These are phyloP conservation scores for Primulina huaijiensis DNA, from an alignment of 257 asterid genomes.

Conservation along the genomic window DNA sequence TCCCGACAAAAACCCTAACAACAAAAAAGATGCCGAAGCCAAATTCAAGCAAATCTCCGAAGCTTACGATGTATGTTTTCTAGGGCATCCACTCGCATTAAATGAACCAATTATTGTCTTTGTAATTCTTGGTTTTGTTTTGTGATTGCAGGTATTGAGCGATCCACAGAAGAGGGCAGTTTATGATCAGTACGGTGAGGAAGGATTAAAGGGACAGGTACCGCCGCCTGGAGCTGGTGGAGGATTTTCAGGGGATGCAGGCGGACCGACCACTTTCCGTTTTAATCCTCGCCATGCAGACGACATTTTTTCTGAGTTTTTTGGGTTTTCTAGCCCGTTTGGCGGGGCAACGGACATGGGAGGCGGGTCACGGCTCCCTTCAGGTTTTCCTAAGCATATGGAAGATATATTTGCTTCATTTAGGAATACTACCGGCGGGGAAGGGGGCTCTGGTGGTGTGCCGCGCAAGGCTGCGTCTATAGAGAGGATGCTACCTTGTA, in stretches of 20 bases:
- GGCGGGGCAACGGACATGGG: slow-evolving; percentile 36
- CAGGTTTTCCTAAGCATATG: slow-evolving; percentile 23
- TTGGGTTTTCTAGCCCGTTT: slow-evolving; percentile 35
- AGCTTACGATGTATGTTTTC: slow-evolving; percentile 20
- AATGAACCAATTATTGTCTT: background rate
- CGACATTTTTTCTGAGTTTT: slow-evolving; percentile 46
- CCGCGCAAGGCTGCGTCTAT: slow-evolving; percentile 4
- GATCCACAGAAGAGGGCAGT: slow-evolving; percentile 23
- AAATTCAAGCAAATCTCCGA: slow-evolving; percentile 25
- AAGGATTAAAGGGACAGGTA: slow-evolving; percentile 42
- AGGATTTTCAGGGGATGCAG: slow-evolving; percentile 39
- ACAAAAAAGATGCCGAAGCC: slow-evolving; percentile 23
- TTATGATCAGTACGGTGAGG: slow-evolving; percentile 39
- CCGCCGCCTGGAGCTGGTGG: slow-evolving; percentile 45
- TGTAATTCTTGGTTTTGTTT: background rate
- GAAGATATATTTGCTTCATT: slow-evolving; percentile 15
- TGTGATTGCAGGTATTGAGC: slow-evolving; percentile 17
- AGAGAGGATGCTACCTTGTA: slow-evolving; percentile 12
- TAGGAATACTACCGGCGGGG: slow-evolving; percentile 11
- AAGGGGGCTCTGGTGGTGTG: slow-evolving; percentile 6
- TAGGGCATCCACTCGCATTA: background rate
- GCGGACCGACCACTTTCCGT: slow-evolving; percentile 38
- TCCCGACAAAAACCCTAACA: slow-evolving; percentile 20
- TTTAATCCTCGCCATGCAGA: slow-evolving; percentile 46
- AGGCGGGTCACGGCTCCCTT: slow-evolving; percentile 24